Percentiles rank a stretch among this genome's conserved stretches.
These are phyloP conservation scores for Boletus subcaerulescens DNA, from an alignment of 768 basidiomycete genomes.

Conservation along the genomic window DNA sequence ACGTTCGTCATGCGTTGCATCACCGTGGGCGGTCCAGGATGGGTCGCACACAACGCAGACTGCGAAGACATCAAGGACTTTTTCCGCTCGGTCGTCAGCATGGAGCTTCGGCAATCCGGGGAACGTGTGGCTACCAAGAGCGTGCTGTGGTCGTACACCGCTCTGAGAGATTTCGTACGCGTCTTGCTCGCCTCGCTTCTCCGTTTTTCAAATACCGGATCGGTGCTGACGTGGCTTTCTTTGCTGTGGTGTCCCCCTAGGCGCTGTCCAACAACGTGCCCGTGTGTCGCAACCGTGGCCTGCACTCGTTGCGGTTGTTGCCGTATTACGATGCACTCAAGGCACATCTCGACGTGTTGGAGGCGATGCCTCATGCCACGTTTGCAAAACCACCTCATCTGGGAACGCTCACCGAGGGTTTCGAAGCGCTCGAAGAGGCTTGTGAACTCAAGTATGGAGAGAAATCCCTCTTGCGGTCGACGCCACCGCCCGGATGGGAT, in stretches of 20 bases:
- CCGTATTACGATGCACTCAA: conserved; percentile 60
- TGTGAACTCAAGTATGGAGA: conserved; percentile 55
- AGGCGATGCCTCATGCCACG: conserved; percentile 51
- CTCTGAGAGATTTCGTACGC: conserved; percentile 69
- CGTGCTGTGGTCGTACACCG: conserved; percentile 77
- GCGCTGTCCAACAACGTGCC: conserved; percentile 68
- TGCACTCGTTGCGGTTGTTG: conserved; percentile 64
- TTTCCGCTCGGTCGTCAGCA: conserved; percentile 63
- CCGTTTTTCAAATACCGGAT: neutral
- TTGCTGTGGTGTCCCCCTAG: conserved; percentile 29
- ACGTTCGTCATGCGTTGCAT: conserved; percentile 65
- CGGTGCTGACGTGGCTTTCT: conserved; percentile 1
- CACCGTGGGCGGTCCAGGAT: conserved; percentile 59
- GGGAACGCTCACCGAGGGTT: conserved; percentile 54
- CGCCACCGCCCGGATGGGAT: conserved; percentile 44
- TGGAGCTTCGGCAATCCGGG: conserved; percentile 77
- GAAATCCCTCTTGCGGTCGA: conserved; percentile 32
- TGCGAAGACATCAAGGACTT: conserved; percentile 73
- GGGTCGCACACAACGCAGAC: conserved; percentile 66
- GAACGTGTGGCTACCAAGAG: conserved; percentile 79
- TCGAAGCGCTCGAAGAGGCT: conserved; percentile 62
- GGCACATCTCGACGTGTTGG: conserved; percentile 58
- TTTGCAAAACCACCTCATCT: conserved; percentile 69
- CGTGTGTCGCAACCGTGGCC: conserved; percentile 60
- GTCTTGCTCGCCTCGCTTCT: conserved; percentile 1